Evolutionary conservation across 2,329 filamentous ascomycete genomes (phyloP).

Genomic region (Trichoderma harzianum): DNA sequence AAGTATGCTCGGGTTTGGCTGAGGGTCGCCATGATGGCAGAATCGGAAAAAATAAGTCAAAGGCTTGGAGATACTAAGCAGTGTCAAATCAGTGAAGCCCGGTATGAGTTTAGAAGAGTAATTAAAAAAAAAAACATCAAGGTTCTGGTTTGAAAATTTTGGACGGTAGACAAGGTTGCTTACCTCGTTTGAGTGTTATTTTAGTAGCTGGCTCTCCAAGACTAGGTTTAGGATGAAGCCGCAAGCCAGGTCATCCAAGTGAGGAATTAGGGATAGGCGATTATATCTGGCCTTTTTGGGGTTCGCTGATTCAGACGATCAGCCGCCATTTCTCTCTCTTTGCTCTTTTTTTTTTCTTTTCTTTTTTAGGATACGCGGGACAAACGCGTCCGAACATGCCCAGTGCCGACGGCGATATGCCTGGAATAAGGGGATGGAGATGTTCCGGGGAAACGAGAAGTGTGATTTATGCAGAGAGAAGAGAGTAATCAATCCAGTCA

Average conservation of each 20-base stretch:
- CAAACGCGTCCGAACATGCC: background rate
- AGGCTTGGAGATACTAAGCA: background rate
- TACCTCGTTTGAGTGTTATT: background rate
- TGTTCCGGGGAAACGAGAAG: background rate
- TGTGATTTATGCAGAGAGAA: background rate
- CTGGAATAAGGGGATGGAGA: background rate
- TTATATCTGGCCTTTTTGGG: background rate
- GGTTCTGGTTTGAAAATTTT: background rate
- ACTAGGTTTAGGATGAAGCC: background rate
- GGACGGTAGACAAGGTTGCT: background rate
- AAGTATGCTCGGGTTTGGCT: constrained; percentile 29
- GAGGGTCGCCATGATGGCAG: constrained; percentile 30
- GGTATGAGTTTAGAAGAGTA: background rate
- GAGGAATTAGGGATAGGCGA: background rate
- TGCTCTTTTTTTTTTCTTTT: background rate
- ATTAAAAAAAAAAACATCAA: background rate
- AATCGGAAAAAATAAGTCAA: constrained; percentile 23
- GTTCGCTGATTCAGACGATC: background rate
- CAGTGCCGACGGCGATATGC: background rate
- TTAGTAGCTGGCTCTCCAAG: background rate
- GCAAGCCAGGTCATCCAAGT: background rate
- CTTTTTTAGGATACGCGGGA: background rate
- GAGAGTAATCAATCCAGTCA: background rate
- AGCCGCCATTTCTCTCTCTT: background rate
- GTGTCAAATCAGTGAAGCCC: background rate